phyloP scores from a whole-genome alignment of 2,329 filamentous ascomycete species.

The Monosporascus sp. region DNA sequence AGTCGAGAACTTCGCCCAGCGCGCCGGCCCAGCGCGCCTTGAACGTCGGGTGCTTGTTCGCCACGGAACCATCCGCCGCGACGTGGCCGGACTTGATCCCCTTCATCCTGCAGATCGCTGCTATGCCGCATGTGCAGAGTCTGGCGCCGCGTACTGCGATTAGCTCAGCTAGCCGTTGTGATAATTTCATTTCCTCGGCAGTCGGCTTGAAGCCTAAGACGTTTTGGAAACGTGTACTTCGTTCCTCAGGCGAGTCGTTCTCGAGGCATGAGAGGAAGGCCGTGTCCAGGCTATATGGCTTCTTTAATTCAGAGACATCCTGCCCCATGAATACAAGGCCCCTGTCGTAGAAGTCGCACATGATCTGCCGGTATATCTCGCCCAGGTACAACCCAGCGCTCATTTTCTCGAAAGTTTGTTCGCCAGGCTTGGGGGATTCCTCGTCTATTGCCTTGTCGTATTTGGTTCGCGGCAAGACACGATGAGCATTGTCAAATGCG shows the following conservation, averaged over 20 bases:
- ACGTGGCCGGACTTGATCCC: conserved; percentile 64
- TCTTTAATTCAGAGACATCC: conserved; percentile 58
- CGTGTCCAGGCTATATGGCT: conserved; percentile 65
- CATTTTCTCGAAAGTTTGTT: conserved; percentile 73
- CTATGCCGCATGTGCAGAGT: conserved; percentile 67
- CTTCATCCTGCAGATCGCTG: conserved; percentile 74
- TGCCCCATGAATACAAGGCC: conserved; percentile 62
- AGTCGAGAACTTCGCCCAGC: conserved; percentile 68
- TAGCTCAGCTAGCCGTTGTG: conserved; percentile 64
- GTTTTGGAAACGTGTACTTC: conserved; percentile 11
- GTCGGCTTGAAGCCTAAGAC: conserved; percentile 30
- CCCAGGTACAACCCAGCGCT: conserved; percentile 67
- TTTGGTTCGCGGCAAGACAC: conserved; percentile 59
- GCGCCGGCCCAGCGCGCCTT: conserved; percentile 65
- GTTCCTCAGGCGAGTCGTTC: conserved; percentile 65
- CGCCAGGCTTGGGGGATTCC: conserved; percentile 62
- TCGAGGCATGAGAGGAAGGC: conserved; percentile 69
- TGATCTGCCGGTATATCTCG: conserved; percentile 64
- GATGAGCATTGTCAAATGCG: conserved; percentile 65
- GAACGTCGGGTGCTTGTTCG: conserved; percentile 77
- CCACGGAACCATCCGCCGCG: conserved; percentile 70
- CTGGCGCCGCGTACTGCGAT: conserved; percentile 70
- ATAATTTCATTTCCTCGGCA: conserved; percentile 63
- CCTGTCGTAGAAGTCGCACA: conserved; percentile 42
- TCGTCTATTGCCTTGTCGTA: conserved; percentile 66